A percentile compares a stretch with the other conserved stretches of the same genome.
Evolutionary conservation across 2,329 filamentous ascomycete genomes (phyloP).

Genomic region (Alternaria ethzedia): DNA sequence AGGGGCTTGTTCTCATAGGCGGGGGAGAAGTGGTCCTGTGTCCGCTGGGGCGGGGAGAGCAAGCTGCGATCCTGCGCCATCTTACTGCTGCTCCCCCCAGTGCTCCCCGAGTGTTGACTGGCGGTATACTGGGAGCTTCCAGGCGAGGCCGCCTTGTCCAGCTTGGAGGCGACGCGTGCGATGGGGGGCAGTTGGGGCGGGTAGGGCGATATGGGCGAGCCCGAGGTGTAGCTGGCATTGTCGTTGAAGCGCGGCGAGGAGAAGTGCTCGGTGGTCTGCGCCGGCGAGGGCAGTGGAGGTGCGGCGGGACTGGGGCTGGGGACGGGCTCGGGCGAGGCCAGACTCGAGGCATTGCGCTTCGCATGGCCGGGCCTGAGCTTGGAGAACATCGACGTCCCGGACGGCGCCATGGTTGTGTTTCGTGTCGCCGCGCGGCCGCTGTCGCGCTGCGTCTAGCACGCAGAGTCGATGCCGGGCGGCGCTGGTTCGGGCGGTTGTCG

Average conservation of each 20-base stretch:
- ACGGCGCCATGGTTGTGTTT: constrained; percentile 44
- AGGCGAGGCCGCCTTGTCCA: constrained; percentile 27
- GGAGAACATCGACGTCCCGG: constrained; percentile 49
- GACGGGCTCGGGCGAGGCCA: constrained; percentile 42
- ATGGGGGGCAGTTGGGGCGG: constrained; percentile 51
- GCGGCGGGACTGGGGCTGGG: constrained; percentile 33
- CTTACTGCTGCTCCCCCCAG: constrained; percentile 8
- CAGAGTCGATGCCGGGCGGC: constrained; percentile 4
- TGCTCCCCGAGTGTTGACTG: constrained; percentile 16
- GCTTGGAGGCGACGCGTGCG: constrained; percentile 46
- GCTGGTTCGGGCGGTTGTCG: constrained; percentile 3
- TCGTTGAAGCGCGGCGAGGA: constrained; percentile 40
- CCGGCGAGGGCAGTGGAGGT: constrained; percentile 35
- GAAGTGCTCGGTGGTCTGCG: constrained; percentile 38
- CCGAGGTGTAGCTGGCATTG: constrained; percentile 35
- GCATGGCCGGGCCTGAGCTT: constrained; percentile 48
- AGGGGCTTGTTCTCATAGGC: constrained; percentile 25
- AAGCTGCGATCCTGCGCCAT: constrained; percentile 20
- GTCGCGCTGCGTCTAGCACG: constrained; percentile 20
- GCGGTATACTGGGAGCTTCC: constrained; percentile 16
- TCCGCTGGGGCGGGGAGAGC: constrained; percentile 27
- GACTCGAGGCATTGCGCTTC: constrained; percentile 47
- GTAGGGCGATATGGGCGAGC: constrained; percentile 47
- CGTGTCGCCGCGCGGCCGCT: constrained; percentile 21
- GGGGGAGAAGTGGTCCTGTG: constrained; percentile 27